These are phyloP conservation scores for Globisporangium acanthophoron DNA, from an alignment of 352 stramenopile species.

Conservation along the genomic window DNA sequence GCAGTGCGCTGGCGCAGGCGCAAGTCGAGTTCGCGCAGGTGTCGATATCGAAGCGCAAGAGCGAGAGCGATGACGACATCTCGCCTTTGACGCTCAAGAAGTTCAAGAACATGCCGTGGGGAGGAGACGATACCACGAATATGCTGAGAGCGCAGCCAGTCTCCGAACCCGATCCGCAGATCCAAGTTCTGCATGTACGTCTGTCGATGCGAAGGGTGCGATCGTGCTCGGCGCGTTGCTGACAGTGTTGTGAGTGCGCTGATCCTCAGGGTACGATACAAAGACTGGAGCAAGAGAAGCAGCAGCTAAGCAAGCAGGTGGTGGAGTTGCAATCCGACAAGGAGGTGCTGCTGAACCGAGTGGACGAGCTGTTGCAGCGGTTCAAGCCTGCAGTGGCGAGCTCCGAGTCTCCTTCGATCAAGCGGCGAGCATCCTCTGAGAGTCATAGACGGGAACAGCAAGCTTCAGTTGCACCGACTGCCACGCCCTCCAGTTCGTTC, in stretches of 20 bases:
- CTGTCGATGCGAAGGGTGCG: neutral
- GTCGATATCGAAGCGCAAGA: conserved; percentile 30
- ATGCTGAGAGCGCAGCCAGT: neutral
- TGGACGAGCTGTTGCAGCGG: conserved; percentile 6
- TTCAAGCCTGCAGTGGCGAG: conserved; percentile 1
- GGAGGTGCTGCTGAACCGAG: conserved; percentile 5
- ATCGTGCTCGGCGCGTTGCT: neutral
- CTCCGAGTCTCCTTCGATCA: neutral
- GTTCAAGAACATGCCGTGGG: conserved; percentile 36
- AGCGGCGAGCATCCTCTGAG: conserved; percentile 1
- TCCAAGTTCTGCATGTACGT: conserved; percentile 7
- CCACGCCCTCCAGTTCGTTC: neutral
- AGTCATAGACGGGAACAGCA: neutral
- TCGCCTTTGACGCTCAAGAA: conserved; percentile 31
- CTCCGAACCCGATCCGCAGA: conserved; percentile 4
- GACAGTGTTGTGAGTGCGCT: neutral
- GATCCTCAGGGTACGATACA: conserved; percentile 22
- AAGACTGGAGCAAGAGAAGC: conserved; percentile 22
- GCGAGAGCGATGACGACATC: conserved; percentile 23
- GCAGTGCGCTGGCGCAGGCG: conserved; percentile 25
- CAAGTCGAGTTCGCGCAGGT: conserved; percentile 23
- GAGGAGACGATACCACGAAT: neutral
- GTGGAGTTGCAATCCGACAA: conserved; percentile 21
- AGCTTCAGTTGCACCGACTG: neutral
- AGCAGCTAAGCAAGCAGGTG: conserved; percentile 22